Evolutionary conservation across 768 basidiomycete species (phyloP), one percentile per base, ranked within the genome.

Genomic region (Suillus paluster): DNA sequence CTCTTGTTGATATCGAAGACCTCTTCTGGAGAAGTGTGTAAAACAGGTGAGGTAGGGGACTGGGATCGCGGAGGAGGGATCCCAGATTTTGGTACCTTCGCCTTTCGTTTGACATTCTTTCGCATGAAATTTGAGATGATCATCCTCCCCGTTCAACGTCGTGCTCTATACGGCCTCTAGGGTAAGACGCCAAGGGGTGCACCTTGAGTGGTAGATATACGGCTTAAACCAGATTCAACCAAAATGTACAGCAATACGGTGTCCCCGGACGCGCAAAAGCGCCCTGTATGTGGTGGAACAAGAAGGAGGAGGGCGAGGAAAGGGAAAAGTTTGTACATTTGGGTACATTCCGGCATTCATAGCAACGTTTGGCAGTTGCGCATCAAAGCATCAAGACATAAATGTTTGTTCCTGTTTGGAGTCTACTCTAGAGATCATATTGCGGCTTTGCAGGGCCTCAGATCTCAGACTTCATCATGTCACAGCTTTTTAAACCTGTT

Each of bases 71-170:
- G 60, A n/a, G 27, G 39, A 38, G 39, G 6, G 19, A 30, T 19
- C 4, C 27, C 27, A 50, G 49, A 50, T 38, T 58, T 60, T 23
- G 34, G 42, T n/a, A 5, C 54, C 54, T 71, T 75, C 50, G 36
- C 65, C 42, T 73, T 76, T 39, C 72, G 68, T 65, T 69, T 76
- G 8, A 64, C 64, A 58, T 55, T 69, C 58, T 69, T 67, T 42
- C 73, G 66, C 52, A 73, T 76, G 65, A 75, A 66, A 62, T 55
- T 67, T 56, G 75, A 62, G 53, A 75, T 65, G 67, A 75, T 72
- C 11, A 23, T 61, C 30, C 45, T 39, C 25, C 19, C 52, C 39
- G 23, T 48, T 34, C 41, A 58, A 33, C 15, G 14, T 30, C 30
- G 38, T 14, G 34, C 23, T 38, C 53, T 55, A 55, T 25, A 55